Base-by-base conservation (phyloP, 2,329 filamentous ascomycete genomes). In the Leptographium wingfieldii region DNA sequence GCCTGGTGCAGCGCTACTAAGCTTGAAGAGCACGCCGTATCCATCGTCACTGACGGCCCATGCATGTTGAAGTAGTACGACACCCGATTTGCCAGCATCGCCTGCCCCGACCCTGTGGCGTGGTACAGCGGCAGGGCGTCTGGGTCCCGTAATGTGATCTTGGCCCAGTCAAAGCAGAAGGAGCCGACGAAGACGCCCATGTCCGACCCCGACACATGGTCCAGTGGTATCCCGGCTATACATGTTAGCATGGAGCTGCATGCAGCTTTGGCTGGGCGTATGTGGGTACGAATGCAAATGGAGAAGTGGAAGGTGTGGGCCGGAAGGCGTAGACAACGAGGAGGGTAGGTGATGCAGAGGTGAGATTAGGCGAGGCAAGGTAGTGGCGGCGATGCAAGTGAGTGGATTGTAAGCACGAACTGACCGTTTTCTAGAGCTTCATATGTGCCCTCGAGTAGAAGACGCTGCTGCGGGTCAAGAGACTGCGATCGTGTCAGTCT, bases 11-110 rank as follows among this genome's bases (percentile, higher is more conserved):
- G 63, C 0, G 73, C 74, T 0, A 73, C 67, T 2, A 78, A 63
- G 31, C 69, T 72, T 6, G 71, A 70, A 0, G 75, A 77, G 62
- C 77, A 79, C 1, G 72, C 77, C 1, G 77, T 78, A 59, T 78
- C 75, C 0, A 77, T 63, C 0, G 73, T 73, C 55, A 78, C 62
- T 53, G 72, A 73, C 0, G 74, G 70, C 0, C 76, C 74, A n/a
- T 66, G 66, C 40, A 77, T 66, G 61, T 77, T 70, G 54, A 73
- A 75, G 57, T 70, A 72, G 60, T 74, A 74, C 0, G 71, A 75
- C 1, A 77, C 63, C 6, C 75, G 69, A 61, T 76, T 76, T 0
- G 73, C 69, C 25, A 73, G 58, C 56, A 76, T 72, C 7, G 69
- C 67, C 29, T 68, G 65, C 1, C 67, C 66, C 1, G 65, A 70